Evolutionary conservation across 345 rosid genomes (phyloP).

Genomic region (Rubroshorea leprosula): DNA sequence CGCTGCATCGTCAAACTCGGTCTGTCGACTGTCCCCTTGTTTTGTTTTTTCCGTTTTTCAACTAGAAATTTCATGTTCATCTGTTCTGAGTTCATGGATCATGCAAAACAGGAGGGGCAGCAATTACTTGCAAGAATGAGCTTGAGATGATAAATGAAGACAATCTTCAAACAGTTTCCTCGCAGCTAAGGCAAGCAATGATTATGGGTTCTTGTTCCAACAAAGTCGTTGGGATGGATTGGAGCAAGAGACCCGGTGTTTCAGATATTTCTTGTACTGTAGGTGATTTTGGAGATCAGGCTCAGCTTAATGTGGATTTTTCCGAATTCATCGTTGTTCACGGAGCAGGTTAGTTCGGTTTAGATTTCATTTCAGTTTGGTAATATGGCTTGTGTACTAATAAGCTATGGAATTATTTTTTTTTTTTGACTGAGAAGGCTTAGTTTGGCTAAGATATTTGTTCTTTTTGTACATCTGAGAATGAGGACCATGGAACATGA

Average conservation of each 20-base stretch:
- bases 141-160: slow-evolving; percentile 75
- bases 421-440: no score
- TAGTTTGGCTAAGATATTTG: no score
- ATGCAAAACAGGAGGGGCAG: slow-evolving; percentile 68
- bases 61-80: no score
- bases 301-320: slow-evolving; percentile 28
- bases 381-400: neutral
- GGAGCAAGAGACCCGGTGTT: slow-evolving; percentile 75
- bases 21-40: slow-evolving; percentile 14
- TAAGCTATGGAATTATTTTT: neutral
- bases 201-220: slow-evolving; percentile 27
- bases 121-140: slow-evolving; percentile 82
- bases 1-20: slow-evolving; percentile 96
- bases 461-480: no score
- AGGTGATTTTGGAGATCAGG: slow-evolving; percentile 34
- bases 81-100: neutral
- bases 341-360: slow-evolving; percentile 68
- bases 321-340: slow-evolving; percentile 74
- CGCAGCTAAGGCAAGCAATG: slow-evolving; percentile 68
- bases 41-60: neutral
- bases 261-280: slow-evolving; percentile 40
- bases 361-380: neutral
- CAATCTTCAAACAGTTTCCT: slow-evolving; percentile 49
- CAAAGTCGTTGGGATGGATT: slow-evolving; percentile 65
- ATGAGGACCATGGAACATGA: no score